Evolutionary conservation across 2,329 filamentous ascomycete genomes (phyloP).

Genomic region (Drechslera avenae): DNA sequence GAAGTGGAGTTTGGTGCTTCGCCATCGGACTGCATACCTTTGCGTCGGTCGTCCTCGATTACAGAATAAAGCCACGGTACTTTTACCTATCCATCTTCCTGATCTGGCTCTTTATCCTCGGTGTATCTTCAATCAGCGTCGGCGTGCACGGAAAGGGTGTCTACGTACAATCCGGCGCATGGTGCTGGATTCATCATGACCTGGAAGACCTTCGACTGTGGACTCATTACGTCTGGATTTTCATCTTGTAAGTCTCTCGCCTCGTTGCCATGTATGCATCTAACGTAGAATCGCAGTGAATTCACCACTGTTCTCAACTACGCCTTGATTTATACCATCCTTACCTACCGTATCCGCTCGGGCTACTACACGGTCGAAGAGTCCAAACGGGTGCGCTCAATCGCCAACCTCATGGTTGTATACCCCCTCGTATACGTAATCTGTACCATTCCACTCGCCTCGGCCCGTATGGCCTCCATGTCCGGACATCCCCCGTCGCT

Average conservation of each 20-base stretch:
- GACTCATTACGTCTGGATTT: slow-evolving; percentile 71
- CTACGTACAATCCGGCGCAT: slow-evolving; percentile 69
- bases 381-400: slow-evolving; percentile 45
- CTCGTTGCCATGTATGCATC: not conserved
- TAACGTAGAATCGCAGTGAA: slow-evolving; percentile 37
- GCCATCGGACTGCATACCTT: slow-evolving; percentile 71
- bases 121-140: slow-evolving; percentile 60
- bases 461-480: slow-evolving; percentile 68
- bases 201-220: slow-evolving; percentile 62
- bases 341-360: slow-evolving; percentile 45
- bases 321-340: slow-evolving; percentile 49
- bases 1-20: slow-evolving; percentile 70
- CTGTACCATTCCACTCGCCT: slow-evolving; percentile 70
- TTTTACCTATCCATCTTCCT: slow-evolving; percentile 58
- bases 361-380: slow-evolving; percentile 45
- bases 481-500: slow-evolving; percentile 54
- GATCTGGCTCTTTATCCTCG: slow-evolving; percentile 66
- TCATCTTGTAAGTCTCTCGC: slow-evolving; percentile 47
- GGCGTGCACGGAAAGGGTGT: slow-evolving; percentile 52
- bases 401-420: slow-evolving; percentile 65
- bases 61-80: slow-evolving; percentile 55
- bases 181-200: slow-evolving; percentile 68
- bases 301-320: slow-evolving; percentile 60
- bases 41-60: slow-evolving; percentile 63
- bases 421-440: slow-evolving; percentile 72